Evolutionary conservation across 2,329 filamentous ascomycete species (phyloP), one percentile per base, ranked within the genome.

Genomic region (Aspergillus proliferans): DNA sequence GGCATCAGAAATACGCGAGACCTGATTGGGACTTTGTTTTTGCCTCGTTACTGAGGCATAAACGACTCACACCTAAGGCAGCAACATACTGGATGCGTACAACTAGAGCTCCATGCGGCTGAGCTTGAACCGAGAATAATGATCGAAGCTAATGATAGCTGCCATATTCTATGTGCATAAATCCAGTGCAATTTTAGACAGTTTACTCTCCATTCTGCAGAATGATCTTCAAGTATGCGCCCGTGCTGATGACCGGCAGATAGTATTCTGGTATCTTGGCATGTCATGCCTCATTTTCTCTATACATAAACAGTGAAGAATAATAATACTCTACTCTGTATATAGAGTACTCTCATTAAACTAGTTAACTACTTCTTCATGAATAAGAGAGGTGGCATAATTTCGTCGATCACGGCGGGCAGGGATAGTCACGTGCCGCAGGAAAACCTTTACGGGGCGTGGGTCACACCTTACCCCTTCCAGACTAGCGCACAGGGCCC

Each of bases 401-500:
- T 15, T 36, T 14, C 12, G 14, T 36, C 34, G 15, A 18, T n/a
- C 34, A 18, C 19, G 15, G 18, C 38, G 30, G 15, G 4, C 19
- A 41, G 43, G 45, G 19, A 55, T 50, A 18, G 19, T 59, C 63
- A 66, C 60, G 57, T 60, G 58, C 64, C 42, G 43, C 44, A 48
- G 51, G 55, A 60, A 62, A 63, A 63, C 61, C 58, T 60, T 59
- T 55, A 54, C 52, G 38, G n/a, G 56, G 42, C 48, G 52, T 54
- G 56, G 56, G 49, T 51, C 47, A 50, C 43, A 24, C 67, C 65
- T 70, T 45, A 14, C 64, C 59, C 2, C 2, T 58, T 46, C 0
- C 9, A 47, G 57, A 4, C 58, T 70, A 70, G 68, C 47, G 58
- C 43, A 22, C n/a, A 58, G 55, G 58, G 60, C 56, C 64, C 61